Percentiles rank a stretch among this genome's conserved stretches.
Conservation (phyloP, 805 yeast species). For the Ascoidea asiatica region DNA sequence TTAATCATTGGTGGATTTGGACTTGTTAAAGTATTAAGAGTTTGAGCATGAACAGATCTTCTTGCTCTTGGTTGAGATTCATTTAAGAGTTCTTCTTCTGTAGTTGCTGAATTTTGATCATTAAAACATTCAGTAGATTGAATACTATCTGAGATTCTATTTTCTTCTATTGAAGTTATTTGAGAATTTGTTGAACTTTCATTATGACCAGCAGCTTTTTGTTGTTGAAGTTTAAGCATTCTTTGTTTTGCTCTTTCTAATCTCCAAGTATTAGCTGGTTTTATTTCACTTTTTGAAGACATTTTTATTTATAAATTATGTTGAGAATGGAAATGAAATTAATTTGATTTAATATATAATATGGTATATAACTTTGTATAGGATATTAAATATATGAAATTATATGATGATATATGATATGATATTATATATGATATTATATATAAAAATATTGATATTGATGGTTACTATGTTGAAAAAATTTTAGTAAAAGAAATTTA, state of each 20-base stretch:
- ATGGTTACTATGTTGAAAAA: slow-evolving; percentile 11
- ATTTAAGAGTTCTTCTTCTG: not conserved
- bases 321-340: no score
- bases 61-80: not conserved
- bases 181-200: not conserved
- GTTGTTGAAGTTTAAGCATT: slow-evolving; percentile 4
- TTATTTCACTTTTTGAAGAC: slow-evolving; percentile 1
- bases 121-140: no score
- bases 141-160: not conserved
- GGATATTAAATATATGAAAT: not conserved
- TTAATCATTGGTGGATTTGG: no score
- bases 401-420: not conserved
- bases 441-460: slow-evolving; percentile 21
- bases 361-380: no score
- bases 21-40: not conserved
- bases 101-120: not conserved
- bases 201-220: not conserved
- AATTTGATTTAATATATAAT: no score
- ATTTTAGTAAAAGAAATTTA: slow-evolving; percentile 2
- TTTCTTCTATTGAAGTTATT: not conserved
- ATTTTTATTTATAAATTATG: no score
- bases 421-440: slow-evolving; percentile 15
- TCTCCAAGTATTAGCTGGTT: slow-evolving; percentile 11
- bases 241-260: slow-evolving; percentile 9
- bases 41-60: not conserved